phyloP scores from a whole-genome alignment of 495 filamentous ascomycete genomes.

The Chaetomium tenue region DNA sequence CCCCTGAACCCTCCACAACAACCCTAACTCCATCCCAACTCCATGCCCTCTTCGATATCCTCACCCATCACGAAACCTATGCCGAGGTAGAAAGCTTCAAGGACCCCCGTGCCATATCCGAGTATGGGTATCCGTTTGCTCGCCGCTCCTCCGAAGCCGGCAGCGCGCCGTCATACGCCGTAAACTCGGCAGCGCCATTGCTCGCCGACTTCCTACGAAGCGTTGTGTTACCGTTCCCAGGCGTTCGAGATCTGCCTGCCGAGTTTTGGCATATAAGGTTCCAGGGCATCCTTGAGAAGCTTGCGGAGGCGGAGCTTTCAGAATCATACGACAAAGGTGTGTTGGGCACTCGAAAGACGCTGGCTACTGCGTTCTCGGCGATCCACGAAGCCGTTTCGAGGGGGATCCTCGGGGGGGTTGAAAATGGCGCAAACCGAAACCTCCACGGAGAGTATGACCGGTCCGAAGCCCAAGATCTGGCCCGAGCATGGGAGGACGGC shows the following conservation, averaged over 20 bases:
- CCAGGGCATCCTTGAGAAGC: slow-evolving; percentile 47
- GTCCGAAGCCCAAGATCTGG: slow-evolving; percentile 52
- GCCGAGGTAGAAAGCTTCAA: slow-evolving; percentile 61
- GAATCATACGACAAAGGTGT: slow-evolving; percentile 69
- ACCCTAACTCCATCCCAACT: slow-evolving; percentile 50
- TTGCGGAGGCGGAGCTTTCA: slow-evolving; percentile 59
- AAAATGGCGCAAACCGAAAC: slow-evolving; percentile 34
- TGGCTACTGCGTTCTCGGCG: slow-evolving; percentile 61
- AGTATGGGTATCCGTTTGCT: slow-evolving; percentile 60
- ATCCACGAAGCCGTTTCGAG: slow-evolving; percentile 60
- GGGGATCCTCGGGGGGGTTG: slow-evolving; percentile 54
- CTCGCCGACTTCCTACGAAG: slow-evolving; percentile 58
- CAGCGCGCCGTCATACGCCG: slow-evolving; percentile 21
- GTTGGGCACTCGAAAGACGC: slow-evolving; percentile 61
- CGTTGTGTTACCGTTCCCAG: slow-evolving; percentile 57
- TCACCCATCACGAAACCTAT: slow-evolving; percentile 64
- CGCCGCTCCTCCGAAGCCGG: slow-evolving; percentile 17
- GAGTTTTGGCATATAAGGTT: slow-evolving; percentile 58
- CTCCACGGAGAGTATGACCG: slow-evolving; percentile 51
- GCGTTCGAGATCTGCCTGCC: slow-evolving; percentile 52
- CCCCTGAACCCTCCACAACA: slow-evolving; percentile 11
- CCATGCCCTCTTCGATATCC: slow-evolving; percentile 62
- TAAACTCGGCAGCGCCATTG: slow-evolving; percentile 51
- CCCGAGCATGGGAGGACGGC: slow-evolving; percentile 56
- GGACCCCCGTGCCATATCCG: slow-evolving; percentile 49